These are phyloP conservation scores for Yarrowia keelungensis DNA, from an alignment of 805 yeast genomes.

Conservation along the genomic window DNA sequence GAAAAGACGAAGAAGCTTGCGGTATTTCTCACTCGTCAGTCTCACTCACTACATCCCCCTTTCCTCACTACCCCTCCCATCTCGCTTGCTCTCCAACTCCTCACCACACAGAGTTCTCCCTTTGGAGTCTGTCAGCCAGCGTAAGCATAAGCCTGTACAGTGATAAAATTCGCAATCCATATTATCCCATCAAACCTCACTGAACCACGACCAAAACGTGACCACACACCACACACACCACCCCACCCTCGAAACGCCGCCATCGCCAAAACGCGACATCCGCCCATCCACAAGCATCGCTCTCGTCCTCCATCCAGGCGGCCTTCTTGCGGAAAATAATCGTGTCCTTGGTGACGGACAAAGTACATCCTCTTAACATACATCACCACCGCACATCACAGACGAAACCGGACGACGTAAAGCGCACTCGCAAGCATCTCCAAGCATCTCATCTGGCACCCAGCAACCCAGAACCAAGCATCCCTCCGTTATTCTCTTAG, in stretches of 20 bases:
- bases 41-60: neutral
- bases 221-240: constrained; percentile 22
- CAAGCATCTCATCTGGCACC: neutral
- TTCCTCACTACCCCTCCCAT: neutral
- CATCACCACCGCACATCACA: constrained; percentile 18
- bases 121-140: constrained; percentile 35
- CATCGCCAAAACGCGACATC: constrained; percentile 1
- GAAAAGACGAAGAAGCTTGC: too few relatives aligned
- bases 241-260: neutral
- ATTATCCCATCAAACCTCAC: constrained; percentile 36
- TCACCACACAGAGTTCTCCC: constrained; percentile 22
- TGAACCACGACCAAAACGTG: constrained; percentile 16
- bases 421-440: neutral
- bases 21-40: too few relatives aligned
- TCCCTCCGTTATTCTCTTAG: too few relatives aligned
- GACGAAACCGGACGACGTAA: neutral
- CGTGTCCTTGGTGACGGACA: neutral
- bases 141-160: constrained; percentile 30
- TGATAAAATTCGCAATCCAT: constrained; percentile 39
- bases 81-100: neutral
- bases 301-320: neutral
- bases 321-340: constrained; percentile 5
- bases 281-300: neutral
- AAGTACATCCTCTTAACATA: neutral
- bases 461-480: neutral